Conservation (phyloP, 176 grass and related monocot species). For the Urochloa ruziziensis region DNA sequence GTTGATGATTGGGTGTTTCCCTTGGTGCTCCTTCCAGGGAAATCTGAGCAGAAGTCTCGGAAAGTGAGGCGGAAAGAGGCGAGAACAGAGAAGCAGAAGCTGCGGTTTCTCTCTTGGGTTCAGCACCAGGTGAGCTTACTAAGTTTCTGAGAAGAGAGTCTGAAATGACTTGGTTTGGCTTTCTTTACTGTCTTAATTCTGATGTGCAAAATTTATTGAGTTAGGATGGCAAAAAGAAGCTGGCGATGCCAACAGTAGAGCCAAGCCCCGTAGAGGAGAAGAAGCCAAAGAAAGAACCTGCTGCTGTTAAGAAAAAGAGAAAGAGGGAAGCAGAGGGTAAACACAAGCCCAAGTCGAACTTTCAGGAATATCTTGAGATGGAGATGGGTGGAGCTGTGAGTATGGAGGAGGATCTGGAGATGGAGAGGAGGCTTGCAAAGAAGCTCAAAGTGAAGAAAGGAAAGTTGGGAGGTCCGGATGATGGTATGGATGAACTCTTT, state of each 20-base stretch:
- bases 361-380: constrained; percentile 74
- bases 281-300: constrained; percentile 34
- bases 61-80: constrained; percentile 59
- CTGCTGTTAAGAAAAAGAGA: constrained; percentile 26
- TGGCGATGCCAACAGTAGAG: neutral
- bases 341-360: constrained; percentile 52
- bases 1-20: neutral
- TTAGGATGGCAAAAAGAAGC: constrained; percentile 47
- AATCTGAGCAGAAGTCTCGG: constrained; percentile 29
- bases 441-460: constrained; percentile 88
- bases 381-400: constrained; percentile 54
- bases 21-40: constrained; percentile 13
- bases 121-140: constrained; percentile 45
- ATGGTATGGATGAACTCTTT: constrained; percentile 71
- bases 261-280: constrained; percentile 20
- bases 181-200: neutral
- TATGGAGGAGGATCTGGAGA: constrained; percentile 60
- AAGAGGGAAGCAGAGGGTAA: constrained; percentile 33
- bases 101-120: constrained; percentile 53
- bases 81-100: constrained; percentile 40
- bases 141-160: neutral
- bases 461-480: constrained; percentile 65
- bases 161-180: neutral
- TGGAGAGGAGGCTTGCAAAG: constrained; percentile 78
- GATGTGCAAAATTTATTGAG: neutral